Evolutionary conservation across 2,329 filamentous ascomycete genomes (phyloP).

Genomic region (Cytospora chrysosperma): DNA sequence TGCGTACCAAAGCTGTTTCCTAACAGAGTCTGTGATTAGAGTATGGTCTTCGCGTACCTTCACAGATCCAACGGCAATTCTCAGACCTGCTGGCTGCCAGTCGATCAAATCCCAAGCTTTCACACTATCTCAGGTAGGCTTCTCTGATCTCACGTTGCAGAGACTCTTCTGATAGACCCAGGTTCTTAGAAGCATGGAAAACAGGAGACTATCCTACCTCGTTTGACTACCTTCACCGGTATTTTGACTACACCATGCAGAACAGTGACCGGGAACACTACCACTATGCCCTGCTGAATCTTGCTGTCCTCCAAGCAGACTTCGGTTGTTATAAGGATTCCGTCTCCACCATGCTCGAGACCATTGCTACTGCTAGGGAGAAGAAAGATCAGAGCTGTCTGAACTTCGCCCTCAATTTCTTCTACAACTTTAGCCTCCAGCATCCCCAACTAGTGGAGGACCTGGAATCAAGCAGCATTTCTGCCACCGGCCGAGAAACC

Average conservation of each 20-base stretch:
- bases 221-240: constrained; percentile 88
- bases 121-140: constrained; percentile 69
- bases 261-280: constrained; percentile 81
- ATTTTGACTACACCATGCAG: constrained; percentile 96
- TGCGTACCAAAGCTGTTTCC: neutral
- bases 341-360: constrained; percentile 91
- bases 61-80: constrained; percentile 70
- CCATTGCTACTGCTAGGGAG: constrained; percentile 89
- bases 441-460: constrained; percentile 73
- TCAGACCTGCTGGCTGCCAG: constrained; percentile 66
- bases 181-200: constrained; percentile 89
- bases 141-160: neutral
- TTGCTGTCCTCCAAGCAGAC: constrained; percentile 90
- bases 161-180: constrained; percentile 35
- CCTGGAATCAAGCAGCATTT: constrained; percentile 68
- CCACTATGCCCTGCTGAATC: constrained; percentile 90
- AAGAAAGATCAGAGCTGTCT: constrained; percentile 89
- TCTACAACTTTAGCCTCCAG: constrained; percentile 89
- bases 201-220: constrained; percentile 86
- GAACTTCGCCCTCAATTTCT: constrained; percentile 94
- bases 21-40: constrained; percentile 43
- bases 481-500: constrained; percentile 77
- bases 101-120: constrained; percentile 67
- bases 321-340: constrained; percentile 91
- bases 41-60: constrained; percentile 74